These are phyloP conservation scores for Amanita molliuscula DNA, from an alignment of 768 basidiomycete genomes.

Conservation along the genomic window DNA sequence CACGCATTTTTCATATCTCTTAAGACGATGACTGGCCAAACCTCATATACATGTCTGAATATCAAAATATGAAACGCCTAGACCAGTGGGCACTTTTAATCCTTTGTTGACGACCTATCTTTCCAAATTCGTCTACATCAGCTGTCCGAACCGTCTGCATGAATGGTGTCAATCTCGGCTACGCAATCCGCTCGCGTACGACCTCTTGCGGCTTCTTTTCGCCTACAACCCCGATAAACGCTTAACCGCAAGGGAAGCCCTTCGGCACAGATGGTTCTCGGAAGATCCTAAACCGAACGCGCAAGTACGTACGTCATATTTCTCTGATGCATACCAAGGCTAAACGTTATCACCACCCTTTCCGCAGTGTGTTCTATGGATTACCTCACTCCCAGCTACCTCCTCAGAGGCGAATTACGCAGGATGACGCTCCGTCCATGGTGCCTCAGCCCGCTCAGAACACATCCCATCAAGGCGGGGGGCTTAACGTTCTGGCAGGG, in stretches of 20 bases:
- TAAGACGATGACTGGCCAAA: slow-evolving; percentile 85
- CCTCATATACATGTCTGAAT: slow-evolving; percentile 80
- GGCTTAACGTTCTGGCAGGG: slow-evolving; percentile 15
- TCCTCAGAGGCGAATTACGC: slow-evolving; percentile 80
- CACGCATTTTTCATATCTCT: slow-evolving; percentile 1
- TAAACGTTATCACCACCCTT: neutral
- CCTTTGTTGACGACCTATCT: neutral
- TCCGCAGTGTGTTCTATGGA: slow-evolving; percentile 60
- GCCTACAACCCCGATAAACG: slow-evolving; percentile 84
- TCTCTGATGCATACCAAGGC: neutral
- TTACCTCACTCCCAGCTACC: slow-evolving; percentile 60
- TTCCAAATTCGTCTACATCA: slow-evolving; percentile 1
- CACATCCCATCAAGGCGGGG: slow-evolving; percentile 29
- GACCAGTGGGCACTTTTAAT: slow-evolving; percentile 43
- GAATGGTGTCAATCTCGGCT: slow-evolving; percentile 72
- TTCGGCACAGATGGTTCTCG: slow-evolving; percentile 85
- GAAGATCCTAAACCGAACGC: slow-evolving; percentile 83
- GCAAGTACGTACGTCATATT: slow-evolving; percentile 49
- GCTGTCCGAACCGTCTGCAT: slow-evolving; percentile 44
- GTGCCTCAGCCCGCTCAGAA: slow-evolving; percentile 49
- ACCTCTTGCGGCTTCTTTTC: slow-evolving; percentile 81
- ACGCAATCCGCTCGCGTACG: slow-evolving; percentile 54
- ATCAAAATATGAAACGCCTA: slow-evolving; percentile 68
- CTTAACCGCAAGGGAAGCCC: slow-evolving; percentile 71
- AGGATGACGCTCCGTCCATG: slow-evolving; percentile 88